Conservation (phyloP, 2,329 filamentous ascomycete genomes). For the Ceratocystis colombiana region DNA sequence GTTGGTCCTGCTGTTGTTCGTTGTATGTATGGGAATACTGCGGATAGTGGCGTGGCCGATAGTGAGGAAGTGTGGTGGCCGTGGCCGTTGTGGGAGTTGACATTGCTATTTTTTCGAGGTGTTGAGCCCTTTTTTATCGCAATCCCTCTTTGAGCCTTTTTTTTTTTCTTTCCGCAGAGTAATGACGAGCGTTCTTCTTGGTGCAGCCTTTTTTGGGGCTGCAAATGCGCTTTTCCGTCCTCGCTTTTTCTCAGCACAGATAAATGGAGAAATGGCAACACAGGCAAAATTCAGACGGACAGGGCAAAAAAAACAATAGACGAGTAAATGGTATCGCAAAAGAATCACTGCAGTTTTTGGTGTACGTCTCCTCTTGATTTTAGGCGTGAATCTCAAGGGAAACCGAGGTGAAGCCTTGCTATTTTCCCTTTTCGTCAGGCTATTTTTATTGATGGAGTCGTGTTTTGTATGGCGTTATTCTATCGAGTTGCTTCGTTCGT, state of each 20-base stretch:
- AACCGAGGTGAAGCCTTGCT: neutral
- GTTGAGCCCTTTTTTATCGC: neutral
- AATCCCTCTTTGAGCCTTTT: slow-evolving; percentile 11
- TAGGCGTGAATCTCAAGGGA: neutral
- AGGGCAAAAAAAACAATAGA: slow-evolving; percentile 7
- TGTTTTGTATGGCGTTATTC: no score
- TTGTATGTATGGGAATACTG: slow-evolving; percentile 24
- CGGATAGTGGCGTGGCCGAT: slow-evolving; percentile 54
- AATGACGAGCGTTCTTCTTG: neutral
- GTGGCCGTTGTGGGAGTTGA: slow-evolving; percentile 73
- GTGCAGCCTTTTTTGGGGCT: slow-evolving; percentile 4
- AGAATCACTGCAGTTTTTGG: neutral
- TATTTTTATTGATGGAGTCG: neutral
- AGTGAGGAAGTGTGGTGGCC: slow-evolving; percentile 44
- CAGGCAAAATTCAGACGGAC: neutral
- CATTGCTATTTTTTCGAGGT: slow-evolving; percentile 40
- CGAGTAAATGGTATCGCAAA: neutral
- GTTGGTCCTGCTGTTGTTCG: slow-evolving; percentile 13
- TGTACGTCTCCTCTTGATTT: neutral
- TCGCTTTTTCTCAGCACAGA: slow-evolving; percentile 10
- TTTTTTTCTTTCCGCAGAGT: neutral
- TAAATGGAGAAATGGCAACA: slow-evolving; percentile 1
- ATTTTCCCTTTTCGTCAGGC: neutral
- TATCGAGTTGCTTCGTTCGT: neutral
- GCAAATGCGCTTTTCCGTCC: slow-evolving; percentile 12